A percentile compares a stretch with the other conserved stretches of the same genome.
These are phyloP conservation scores for Boletellus ananas DNA, from an alignment of 768 basidiomycete genomes.

Conservation along the genomic window DNA sequence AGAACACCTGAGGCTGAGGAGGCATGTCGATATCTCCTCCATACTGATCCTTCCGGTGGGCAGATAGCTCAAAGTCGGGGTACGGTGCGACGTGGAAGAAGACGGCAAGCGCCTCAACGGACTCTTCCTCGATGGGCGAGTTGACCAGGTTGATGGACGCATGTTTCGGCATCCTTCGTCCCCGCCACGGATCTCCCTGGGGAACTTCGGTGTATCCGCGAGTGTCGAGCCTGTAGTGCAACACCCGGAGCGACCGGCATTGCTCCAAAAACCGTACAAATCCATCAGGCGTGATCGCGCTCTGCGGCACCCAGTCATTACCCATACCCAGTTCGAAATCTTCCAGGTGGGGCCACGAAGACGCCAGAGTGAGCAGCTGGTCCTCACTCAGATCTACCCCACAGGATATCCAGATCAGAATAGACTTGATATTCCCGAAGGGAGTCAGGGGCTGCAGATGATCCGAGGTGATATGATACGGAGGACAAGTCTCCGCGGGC, in stretches of 20 bases:
- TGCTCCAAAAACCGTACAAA: constrained; percentile 11
- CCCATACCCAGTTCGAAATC: not conserved
- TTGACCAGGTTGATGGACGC: not conserved
- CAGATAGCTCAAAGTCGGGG: constrained; percentile 1
- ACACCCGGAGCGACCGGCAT: constrained; percentile 8
- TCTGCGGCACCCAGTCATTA: constrained; percentile 1
- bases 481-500: not conserved
- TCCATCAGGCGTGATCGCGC: constrained; percentile 8
- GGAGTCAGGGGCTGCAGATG: constrained; percentile 1
- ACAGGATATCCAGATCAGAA: constrained; percentile 1
- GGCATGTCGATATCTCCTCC: not conserved
- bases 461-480: not conserved
- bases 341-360: constrained; percentile 13
- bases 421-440: constrained; percentile 5
- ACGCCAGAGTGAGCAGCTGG: constrained; percentile 10
- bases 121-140: constrained; percentile 5
- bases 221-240: constrained; percentile 5
- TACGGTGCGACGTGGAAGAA: constrained; percentile 16
- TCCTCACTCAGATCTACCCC: constrained; percentile 4
- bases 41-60: not conserved
- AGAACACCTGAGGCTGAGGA: not conserved
- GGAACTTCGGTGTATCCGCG: constrained; percentile 8
- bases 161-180: not conserved
- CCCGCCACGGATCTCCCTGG: constrained; percentile 11
- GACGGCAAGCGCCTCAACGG: constrained; percentile 8